A percentile compares a stretch with the other conserved stretches of the same genome.
Evolutionary conservation across 2,329 filamentous ascomycete species (phyloP).

Genomic region (Fusarium nematophilum): DNA sequence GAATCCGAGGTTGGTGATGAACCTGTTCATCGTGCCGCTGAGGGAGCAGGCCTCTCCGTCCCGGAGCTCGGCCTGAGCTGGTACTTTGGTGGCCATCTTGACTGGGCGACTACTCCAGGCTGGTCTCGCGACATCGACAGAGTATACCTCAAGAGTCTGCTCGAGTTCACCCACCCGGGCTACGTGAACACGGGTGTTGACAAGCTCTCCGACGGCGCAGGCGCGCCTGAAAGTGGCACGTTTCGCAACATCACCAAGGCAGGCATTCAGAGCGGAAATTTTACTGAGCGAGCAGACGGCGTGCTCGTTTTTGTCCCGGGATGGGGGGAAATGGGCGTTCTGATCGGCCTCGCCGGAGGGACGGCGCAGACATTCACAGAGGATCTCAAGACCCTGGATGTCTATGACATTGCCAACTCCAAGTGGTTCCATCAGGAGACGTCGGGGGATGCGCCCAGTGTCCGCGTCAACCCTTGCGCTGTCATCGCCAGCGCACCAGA

Average conservation of each 20-base stretch:
- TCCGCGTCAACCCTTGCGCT: constrained; percentile 69
- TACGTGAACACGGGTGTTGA: constrained; percentile 72
- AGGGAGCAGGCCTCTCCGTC: constrained; percentile 78
- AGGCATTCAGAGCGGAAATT: constrained; percentile 73
- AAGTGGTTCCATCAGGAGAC: constrained; percentile 71
- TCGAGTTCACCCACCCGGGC: constrained; percentile 82
- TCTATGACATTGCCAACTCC: constrained; percentile 72
- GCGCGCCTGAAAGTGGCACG: constrained; percentile 69
- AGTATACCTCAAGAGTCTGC: constrained; percentile 77
- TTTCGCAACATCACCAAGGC: constrained; percentile 82
- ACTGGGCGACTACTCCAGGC: constrained; percentile 66
- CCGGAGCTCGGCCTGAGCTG: constrained; percentile 77
- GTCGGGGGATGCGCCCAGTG: constrained; percentile 61
- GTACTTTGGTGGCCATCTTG: constrained; percentile 83
- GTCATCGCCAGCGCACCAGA: constrained; percentile 73
- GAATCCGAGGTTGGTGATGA: constrained; percentile 67
- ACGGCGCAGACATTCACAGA: constrained; percentile 75
- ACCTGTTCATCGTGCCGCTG: constrained; percentile 75
- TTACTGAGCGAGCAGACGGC: constrained; percentile 80
- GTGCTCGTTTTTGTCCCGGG: constrained; percentile 79
- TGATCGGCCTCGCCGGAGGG: constrained; percentile 79
- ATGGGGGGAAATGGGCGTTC: constrained; percentile 76
- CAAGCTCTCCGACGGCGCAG: constrained; percentile 62
- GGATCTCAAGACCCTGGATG: constrained; percentile 67
- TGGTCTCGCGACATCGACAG: constrained; percentile 75